Conservation (phyloP, 2,329 filamentous ascomycete genomes). For the Colletotrichum agaves region DNA sequence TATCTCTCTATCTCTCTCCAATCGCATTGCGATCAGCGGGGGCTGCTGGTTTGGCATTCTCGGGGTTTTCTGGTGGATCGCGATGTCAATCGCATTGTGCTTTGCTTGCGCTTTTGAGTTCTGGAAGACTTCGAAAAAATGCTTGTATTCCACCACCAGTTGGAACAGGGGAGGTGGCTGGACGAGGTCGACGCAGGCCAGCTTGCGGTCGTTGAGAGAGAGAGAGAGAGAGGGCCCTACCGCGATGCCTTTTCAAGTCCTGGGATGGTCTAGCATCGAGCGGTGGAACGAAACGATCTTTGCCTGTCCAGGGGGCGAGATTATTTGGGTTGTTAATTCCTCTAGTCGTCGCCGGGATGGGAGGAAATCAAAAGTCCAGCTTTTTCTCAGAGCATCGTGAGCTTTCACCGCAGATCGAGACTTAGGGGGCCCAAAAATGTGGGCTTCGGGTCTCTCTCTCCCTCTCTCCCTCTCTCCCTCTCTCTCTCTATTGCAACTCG, state of each 20-base stretch:
- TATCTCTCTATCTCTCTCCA: neutral
- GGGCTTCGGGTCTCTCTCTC: too few relatives aligned
- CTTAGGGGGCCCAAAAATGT: too few relatives aligned
- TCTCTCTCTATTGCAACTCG: neutral
- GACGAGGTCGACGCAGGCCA: neutral
- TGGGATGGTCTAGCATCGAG: neutral
- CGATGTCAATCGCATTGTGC: too few relatives aligned
- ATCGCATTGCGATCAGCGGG: slow-evolving; percentile 7
- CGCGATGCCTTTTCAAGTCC: neutral
- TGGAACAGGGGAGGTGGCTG: neutral
- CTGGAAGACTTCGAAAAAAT: neutral
- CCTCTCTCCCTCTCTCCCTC: too few relatives aligned
- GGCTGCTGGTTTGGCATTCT: too few relatives aligned
- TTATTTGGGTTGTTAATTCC: neutral
- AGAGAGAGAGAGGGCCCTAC: neutral
- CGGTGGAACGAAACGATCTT: neutral
- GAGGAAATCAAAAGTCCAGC: too few relatives aligned
- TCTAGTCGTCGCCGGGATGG: neutral
- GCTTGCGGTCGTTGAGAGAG: neutral
- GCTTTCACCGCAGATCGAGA: too few relatives aligned
- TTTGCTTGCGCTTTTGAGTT: neutral
- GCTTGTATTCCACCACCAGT: neutral
- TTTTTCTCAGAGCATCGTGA: too few relatives aligned
- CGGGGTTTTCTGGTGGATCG: too few relatives aligned
- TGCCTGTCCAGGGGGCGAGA: neutral